Conservation (phyloP, 306 rosid species). For the Acacia confusa region DNA sequence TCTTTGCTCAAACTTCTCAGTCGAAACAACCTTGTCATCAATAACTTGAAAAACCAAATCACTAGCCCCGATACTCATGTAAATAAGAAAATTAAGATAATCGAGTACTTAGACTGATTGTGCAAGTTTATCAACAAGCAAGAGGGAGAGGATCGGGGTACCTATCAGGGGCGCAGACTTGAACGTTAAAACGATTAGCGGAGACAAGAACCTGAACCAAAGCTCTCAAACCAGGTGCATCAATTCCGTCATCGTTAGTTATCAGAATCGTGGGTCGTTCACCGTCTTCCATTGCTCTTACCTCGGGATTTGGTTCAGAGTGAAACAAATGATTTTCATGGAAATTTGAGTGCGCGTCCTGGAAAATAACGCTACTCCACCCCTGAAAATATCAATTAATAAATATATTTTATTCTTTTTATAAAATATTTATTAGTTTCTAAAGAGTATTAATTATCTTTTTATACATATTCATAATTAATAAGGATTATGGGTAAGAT, state of each 20-base stretch:
- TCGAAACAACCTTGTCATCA: neutral
- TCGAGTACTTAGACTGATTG: neutral
- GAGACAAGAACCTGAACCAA: slow-evolving; percentile 71
- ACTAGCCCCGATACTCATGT: neutral
- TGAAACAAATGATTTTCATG: neutral
- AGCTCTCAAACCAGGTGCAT: slow-evolving; percentile 84
- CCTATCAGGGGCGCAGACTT: slow-evolving; percentile 94
- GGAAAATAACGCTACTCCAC: too few relatives aligned
- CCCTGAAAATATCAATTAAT: too few relatives aligned
- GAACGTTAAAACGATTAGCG: slow-evolving; percentile 57
- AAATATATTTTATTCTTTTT: too few relatives aligned
- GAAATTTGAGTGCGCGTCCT: neutral
- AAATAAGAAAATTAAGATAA: neutral
- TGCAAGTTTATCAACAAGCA: neutral
- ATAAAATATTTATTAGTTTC: too few relatives aligned
- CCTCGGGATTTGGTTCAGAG: neutral
- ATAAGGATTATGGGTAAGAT: too few relatives aligned
- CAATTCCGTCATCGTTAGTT: slow-evolving; percentile 96
- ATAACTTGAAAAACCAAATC: neutral
- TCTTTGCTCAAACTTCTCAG: neutral
- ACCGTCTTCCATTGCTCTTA: slow-evolving; percentile 44
- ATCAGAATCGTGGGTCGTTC: slow-evolving; percentile 58
- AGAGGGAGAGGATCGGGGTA: slow-evolving; percentile 4
- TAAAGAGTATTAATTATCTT: too few relatives aligned
- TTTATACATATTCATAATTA: too few relatives aligned